Conservation (phyloP, 352 stramenopile species). For the Phytopythium kandeliae region DNA sequence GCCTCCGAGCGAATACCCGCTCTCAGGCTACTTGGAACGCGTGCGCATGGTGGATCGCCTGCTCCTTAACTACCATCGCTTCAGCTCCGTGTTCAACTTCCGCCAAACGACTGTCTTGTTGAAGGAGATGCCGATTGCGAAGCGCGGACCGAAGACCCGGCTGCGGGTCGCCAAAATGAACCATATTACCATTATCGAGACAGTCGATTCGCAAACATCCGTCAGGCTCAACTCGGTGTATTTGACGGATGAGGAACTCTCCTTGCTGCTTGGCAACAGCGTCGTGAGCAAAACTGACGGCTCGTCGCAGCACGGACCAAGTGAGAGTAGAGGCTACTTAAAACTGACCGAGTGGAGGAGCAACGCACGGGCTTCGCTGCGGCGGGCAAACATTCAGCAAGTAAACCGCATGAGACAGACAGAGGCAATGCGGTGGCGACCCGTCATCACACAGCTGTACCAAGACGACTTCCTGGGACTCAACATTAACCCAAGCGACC, state of each 20-base stretch:
- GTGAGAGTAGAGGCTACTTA: background rate
- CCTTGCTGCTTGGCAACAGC: conserved; percentile 11
- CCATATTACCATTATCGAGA: conserved; percentile 39
- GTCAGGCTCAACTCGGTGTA: conserved; percentile 52
- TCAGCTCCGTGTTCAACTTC: conserved; percentile 62
- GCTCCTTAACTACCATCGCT: conserved; percentile 67
- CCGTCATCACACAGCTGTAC: conserved; percentile 24
- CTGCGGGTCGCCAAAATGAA: conserved; percentile 55
- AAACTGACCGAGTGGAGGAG: conserved; percentile 13
- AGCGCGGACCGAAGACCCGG: conserved; percentile 43
- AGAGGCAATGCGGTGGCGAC: conserved; percentile 5
- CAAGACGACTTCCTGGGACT: conserved; percentile 43
- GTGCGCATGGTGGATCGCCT: conserved; percentile 51
- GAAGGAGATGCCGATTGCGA: conserved; percentile 39
- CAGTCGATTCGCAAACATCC: conserved; percentile 18
- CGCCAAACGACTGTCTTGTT: conserved; percentile 40
- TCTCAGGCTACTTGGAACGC: conserved; percentile 57
- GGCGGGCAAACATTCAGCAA: background rate
- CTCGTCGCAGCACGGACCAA: conserved; percentile 1
- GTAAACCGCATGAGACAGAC: conserved; percentile 4
- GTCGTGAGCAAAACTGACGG: conserved; percentile 6
- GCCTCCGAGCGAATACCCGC: conserved; percentile 30
- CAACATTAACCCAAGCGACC: conserved; percentile 24
- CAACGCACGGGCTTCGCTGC: conserved; percentile 4
- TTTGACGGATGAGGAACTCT: conserved; percentile 48